Evolutionary conservation across 768 basidiomycete genomes (phyloP), one percentile per base, ranked within the genome.

Genomic region (Candolleomyces eurysporus): DNA sequence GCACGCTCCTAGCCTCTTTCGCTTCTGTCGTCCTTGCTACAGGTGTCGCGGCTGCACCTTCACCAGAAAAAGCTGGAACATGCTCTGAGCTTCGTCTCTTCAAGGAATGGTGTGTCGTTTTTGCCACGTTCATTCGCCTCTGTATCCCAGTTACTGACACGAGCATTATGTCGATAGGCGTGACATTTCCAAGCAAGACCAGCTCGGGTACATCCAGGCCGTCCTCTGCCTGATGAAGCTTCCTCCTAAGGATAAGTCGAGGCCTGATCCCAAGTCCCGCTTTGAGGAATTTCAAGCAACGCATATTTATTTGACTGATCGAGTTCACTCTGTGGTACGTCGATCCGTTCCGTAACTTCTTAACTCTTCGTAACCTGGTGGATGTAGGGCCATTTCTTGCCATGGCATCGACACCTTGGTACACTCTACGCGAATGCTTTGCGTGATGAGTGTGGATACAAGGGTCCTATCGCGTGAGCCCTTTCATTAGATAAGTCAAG

Each of bases 321-420:
- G n/a, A 22, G 26, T 59, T 22, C 58, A 59, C 30, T 42, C 17
- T 5, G 49, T 51, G 14, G 58, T 59, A 32, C n/a, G 22, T 50
- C 9, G 45, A 31, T 48, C 11, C 36, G 2, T 22, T 21, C 42
- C 21, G 22, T 21, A 5, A 21, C 42, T 17, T 14, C 2, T 11
- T 31, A 17, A 26, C 11, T 22, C 8, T 21, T 40, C n/a, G 30
- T 22, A 50, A 19, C 46, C n/a, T 3, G 30, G 2, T 8, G 2
- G 17, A 32, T 30, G 16, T 48, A 71, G 68, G 68, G 71, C 2
- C 67, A 72, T 30, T 72, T 72, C 57, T 60, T 67, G 13, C 66
- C 71, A 6, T 72, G 69, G 69, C 71, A 72, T 39, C 61, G 69
- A 6, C 66, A 64, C 53, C 64, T 65, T 48, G 63, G 59, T 2